Base-by-base conservation (phyloP, 495 filamentous ascomycete genomes). In the Trichoderma asperelloides region DNA sequence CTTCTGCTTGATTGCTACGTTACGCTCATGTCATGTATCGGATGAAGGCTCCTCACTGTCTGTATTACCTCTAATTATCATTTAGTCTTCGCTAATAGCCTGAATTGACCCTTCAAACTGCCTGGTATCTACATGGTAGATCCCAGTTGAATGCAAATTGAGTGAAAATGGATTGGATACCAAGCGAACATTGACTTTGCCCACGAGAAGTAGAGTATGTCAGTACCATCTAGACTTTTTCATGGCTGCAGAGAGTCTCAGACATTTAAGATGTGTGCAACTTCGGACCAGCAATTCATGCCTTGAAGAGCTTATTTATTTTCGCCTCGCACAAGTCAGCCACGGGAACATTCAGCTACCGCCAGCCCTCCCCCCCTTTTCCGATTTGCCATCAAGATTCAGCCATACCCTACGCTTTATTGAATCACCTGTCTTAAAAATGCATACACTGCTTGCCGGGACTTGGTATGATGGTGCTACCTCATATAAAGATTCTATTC, bases 151-250 rank as follows among this genome's bases (percentile, higher is more conserved):
- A 30, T 15, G 15, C 13, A 0, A 3, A 60, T 60, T 11, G 2
- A 51, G 18, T 23, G 16, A 60, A 37, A 60, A 60, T 60, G 28
- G 55, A 60, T 30, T 60, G 55, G 55, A 60, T 11, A 60, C 23
- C 55, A 60, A 60, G 55, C 55, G 55, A 60, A 60, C 23, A 13
- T 28, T 60, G 55, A 60, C 55, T 60, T 57, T 60, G 55, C 55
- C 55, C 4, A 3, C 55, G 9, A 27, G 23, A 11, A 21, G 8
- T 25, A 12, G 25, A 15, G 55, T 12, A 60, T 21, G 55, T 27
- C 25, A 30, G 55, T 25, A 33, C 12, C 27, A 18, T 51, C 55
- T 21, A 30, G 23, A 33, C 23, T 28, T 13, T 60, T 25, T 28
- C 25, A 27, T 12, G 55, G 27, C 25, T 30, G 27, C 21, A 21